These are phyloP conservation scores for Cubamyces sp. DNA, from an alignment of 768 basidiomycete genomes.

Conservation along the genomic window DNA sequence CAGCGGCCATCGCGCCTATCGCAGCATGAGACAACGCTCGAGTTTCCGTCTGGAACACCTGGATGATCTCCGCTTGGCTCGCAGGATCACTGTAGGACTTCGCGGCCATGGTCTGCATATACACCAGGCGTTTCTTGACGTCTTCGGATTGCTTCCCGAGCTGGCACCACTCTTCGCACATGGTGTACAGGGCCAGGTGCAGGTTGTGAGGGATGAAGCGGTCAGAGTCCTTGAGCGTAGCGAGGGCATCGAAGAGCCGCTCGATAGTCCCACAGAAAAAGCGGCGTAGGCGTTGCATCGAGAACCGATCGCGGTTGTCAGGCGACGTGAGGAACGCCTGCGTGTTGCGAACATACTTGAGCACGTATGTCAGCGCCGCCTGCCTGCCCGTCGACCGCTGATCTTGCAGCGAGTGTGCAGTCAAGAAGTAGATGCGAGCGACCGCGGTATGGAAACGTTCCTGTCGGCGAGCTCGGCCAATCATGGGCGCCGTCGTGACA, in stretches of 20 bases:
- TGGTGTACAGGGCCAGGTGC: slow-evolving; percentile 77
- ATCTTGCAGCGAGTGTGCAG: slow-evolving; percentile 75
- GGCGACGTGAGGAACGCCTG: slow-evolving; percentile 74
- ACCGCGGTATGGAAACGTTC: slow-evolving; percentile 85
- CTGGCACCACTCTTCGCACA: slow-evolving; percentile 95
- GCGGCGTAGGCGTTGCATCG: slow-evolving; percentile 79
- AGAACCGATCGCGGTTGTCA: slow-evolving; percentile 74
- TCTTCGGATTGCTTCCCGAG: slow-evolving; percentile 74
- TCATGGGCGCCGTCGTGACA: slow-evolving; percentile 41
- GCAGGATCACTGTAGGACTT: slow-evolving; percentile 59
- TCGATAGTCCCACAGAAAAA: slow-evolving; percentile 93
- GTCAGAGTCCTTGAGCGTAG: slow-evolving; percentile 72
- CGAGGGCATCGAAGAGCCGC: slow-evolving; percentile 78
- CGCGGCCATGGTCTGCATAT: slow-evolving; percentile 71
- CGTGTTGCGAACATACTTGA: slow-evolving; percentile 86
- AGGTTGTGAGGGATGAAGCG: slow-evolving; percentile 75
- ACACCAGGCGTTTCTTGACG: slow-evolving; percentile 67
- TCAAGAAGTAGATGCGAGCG: slow-evolving; percentile 86
- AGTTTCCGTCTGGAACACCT: slow-evolving; percentile 73
- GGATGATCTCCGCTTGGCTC: slow-evolving; percentile 46
- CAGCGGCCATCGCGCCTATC: slow-evolving; percentile 83
- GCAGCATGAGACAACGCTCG: slow-evolving; percentile 77
- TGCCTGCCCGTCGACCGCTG: slow-evolving; percentile 70
- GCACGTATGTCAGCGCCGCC: slow-evolving; percentile 74
- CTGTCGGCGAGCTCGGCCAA: slow-evolving; percentile 68